A percentile compares a stretch with the other conserved stretches of the same genome.
phyloP scores from a whole-genome alignment of 495 filamentous ascomycete species.

The Neurospora sp. region DNA sequence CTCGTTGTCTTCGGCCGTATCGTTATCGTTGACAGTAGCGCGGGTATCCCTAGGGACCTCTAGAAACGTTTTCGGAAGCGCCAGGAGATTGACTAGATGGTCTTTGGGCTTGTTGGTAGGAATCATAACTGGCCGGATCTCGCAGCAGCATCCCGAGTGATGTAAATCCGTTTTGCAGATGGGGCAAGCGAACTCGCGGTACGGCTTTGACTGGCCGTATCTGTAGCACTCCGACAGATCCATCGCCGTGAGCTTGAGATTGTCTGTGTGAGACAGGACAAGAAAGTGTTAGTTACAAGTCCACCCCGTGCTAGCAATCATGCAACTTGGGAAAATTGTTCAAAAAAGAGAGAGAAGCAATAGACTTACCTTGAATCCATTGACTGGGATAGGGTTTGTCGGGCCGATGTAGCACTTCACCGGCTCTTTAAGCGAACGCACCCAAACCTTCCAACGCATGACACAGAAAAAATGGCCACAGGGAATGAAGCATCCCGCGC shows the following conservation, averaged over 20 bases:
- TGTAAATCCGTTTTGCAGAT: neutral
- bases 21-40: neutral
- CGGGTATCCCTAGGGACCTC: neutral
- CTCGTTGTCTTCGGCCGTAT: no score
- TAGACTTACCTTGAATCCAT: neutral
- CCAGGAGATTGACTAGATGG: neutral
- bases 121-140: neutral
- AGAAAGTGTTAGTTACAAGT: neutral
- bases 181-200: neutral
- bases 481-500: neutral
- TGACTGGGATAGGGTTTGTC: neutral
- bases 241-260: neutral
- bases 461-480: neutral
- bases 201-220: neutral
- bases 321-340: no score
- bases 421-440: no score
- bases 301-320: no score
- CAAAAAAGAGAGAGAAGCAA: neutral
- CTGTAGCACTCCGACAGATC: neutral
- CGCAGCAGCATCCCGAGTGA: neutral
- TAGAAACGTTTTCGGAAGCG: neutral
- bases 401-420: neutral
- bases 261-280: neutral
- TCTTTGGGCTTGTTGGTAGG: neutral
- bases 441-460: neutral